These are phyloP conservation scores for Kockiozyma suomiensis DNA, from an alignment of 805 yeast species.

Conservation along the genomic window DNA sequence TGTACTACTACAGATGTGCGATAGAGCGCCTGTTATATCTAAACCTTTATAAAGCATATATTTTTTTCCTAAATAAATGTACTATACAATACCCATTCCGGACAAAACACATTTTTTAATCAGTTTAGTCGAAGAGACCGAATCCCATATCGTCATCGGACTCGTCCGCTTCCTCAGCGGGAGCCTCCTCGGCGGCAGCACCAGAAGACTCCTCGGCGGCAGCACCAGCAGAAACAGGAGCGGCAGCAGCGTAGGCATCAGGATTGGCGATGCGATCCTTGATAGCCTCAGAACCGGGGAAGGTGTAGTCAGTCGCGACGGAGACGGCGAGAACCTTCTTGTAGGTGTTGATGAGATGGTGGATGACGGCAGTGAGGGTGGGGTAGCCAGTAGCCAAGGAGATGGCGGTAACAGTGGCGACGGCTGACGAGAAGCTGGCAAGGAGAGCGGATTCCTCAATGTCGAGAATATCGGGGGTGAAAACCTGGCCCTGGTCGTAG, in stretches of 20 bases:
- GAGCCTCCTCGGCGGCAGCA: slow-evolving; percentile 63
- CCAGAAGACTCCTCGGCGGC: too few relatives aligned
- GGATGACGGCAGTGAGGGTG: slow-evolving; percentile 98
- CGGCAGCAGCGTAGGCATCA: slow-evolving; percentile 99
- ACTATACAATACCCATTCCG: slow-evolving; percentile 13
- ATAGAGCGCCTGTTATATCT: neutral
- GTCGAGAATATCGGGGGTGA: slow-evolving; percentile 96
- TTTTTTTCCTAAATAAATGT: neutral
- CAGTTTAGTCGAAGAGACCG: slow-evolving; percentile 90
- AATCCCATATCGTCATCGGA: slow-evolving; percentile 88
- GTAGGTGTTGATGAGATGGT: slow-evolving; percentile 98
- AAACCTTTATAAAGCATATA: neutral
- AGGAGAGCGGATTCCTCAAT: slow-evolving; percentile 97
- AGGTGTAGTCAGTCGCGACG: slow-evolving; percentile 97
- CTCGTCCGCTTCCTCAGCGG: slow-evolving; percentile 58
- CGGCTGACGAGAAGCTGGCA: slow-evolving; percentile 87
- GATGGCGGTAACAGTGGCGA: slow-evolving; percentile 90
- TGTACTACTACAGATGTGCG: too few relatives aligned
- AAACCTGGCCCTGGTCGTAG: slow-evolving; percentile 97
- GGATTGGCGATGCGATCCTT: slow-evolving; percentile 99
- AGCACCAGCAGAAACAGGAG: slow-evolving; percentile 75
- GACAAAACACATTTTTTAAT: slow-evolving; percentile 4
- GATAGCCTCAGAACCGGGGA: slow-evolving; percentile 98
- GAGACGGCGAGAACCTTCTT: slow-evolving; percentile 98
- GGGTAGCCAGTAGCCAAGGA: slow-evolving; percentile 99